These are phyloP conservation scores for Gossypium davidsonii DNA, from an alignment of 441 rosid species.

Conservation along the genomic window DNA sequence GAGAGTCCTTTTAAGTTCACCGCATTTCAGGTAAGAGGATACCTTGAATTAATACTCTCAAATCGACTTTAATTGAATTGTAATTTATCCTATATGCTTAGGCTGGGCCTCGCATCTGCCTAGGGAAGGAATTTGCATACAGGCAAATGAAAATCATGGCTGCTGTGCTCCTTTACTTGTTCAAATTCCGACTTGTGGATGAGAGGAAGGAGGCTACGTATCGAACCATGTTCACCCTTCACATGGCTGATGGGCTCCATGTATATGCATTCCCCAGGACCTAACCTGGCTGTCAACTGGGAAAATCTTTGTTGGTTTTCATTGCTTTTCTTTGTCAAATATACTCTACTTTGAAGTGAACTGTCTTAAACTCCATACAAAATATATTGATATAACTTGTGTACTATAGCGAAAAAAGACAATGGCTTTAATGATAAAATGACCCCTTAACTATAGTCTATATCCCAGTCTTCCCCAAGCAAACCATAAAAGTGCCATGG, in stretches of 20 bases:
- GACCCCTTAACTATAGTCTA: no score
- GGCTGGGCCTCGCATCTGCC: conserved; percentile 37
- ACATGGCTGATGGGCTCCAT: conserved; percentile 19
- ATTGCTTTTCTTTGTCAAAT: not conserved
- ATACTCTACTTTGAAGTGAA: not conserved
- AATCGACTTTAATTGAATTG: not conserved
- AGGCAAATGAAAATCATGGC: conserved; percentile 25
- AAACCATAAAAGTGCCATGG: no score
- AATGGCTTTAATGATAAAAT: no score
- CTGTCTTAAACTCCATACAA: not conserved
- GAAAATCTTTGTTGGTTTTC: not conserved
- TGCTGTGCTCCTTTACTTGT: conserved; percentile 17
- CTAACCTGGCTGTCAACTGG: not conserved
- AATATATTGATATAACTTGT: no score
- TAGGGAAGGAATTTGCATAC: conserved; percentile 37
- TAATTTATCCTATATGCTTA: not conserved
- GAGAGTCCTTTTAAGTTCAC: conserved; percentile 41
- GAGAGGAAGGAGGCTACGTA: conserved; percentile 5
- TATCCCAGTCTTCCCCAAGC: no score
- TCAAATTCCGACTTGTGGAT: conserved; percentile 15
- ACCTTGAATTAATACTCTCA: not conserved
- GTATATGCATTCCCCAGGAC: conserved; percentile 17
- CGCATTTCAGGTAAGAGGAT: conserved; percentile 35
- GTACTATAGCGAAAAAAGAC: no score
- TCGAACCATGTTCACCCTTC: conserved; percentile 16